Base-by-base conservation (phyloP, 441 rosid genomes). In the Populus tomentosa region DNA sequence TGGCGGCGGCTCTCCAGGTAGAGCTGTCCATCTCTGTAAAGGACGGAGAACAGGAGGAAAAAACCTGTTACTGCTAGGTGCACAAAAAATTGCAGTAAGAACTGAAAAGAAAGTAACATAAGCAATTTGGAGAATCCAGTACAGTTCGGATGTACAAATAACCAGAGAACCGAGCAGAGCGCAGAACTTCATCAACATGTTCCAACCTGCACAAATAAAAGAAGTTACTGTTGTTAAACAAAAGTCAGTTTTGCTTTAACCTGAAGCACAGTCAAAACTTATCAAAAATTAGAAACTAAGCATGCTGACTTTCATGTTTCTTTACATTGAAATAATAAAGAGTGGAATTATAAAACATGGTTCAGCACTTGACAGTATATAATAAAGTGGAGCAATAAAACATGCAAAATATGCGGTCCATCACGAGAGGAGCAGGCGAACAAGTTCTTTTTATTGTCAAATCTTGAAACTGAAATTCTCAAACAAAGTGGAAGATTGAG, bases 1-100 rank as follows among this genome's bases (percentile, higher is more conserved):
- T 8, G 96, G 97, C 24, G 95, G 92, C 78, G 93, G 96, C 82
- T 95, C 99, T 78, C 98, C 99, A 0, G 97, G 99, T 33, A 95
- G 86, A 75, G 99, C 95, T 73, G 90, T 86, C 98, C 99, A 95
- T 81, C 99, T 89, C 99, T 95, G 79, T 40, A 32, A 65, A 80
- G 20, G 20, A 33, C 16, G 24, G 16, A 66, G 40, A 40, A 24
- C 23, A 68, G 23, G 33, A 24, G 20, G 71, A 66, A 3, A 42
- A 66, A 62, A 8, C 35, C 13, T 7, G n/a, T 14, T 16, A 32
- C 26, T 40, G 68, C 67, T 32, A 62, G 28, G 28, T 35, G 65
- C 63, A 67, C 61, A 46, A 78, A 73, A 67, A 21, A 36, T 20
- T 53, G 75, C 81, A 79, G 74, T 36, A 82, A 80, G 53, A 63